These are phyloP conservation scores for Phalaenopsis equestris DNA, from an alignment of 106 monocot species.

Conservation along the genomic window DNA sequence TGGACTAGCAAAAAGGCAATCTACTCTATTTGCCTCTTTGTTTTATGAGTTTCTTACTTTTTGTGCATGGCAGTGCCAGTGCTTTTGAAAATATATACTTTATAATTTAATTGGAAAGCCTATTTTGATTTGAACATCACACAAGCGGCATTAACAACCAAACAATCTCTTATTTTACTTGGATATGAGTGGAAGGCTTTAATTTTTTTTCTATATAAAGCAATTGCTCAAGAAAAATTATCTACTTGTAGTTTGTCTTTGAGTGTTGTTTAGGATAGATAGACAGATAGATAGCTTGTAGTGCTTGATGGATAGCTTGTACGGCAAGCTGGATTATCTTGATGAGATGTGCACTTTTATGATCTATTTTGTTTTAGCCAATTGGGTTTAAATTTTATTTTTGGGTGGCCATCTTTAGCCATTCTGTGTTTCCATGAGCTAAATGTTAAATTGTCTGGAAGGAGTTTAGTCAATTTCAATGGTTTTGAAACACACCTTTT, in stretches of 20 bases:
- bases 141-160: background rate
- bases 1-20: background rate
- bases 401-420: background rate
- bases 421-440: background rate
- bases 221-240: background rate
- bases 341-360: background rate
- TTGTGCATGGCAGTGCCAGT: background rate
- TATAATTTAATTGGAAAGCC: background rate
- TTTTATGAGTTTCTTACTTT: background rate
- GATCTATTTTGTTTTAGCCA: background rate
- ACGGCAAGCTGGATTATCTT: too few species aligned
- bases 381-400: background rate
- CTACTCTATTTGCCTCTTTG: background rate
- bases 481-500: background rate
- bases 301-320: too few species aligned
- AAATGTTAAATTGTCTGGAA: background rate
- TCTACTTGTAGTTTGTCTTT: background rate
- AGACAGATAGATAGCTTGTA: too few species aligned
- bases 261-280: too few species aligned
- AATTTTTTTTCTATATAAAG: background rate
- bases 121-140: background rate
- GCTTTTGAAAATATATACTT: background rate
- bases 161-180: background rate
- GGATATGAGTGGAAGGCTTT: background rate
- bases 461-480: background rate